Base-by-base conservation (phyloP, 2,329 filamentous ascomycete genomes). In the Taxawa tesnikishii region DNA sequence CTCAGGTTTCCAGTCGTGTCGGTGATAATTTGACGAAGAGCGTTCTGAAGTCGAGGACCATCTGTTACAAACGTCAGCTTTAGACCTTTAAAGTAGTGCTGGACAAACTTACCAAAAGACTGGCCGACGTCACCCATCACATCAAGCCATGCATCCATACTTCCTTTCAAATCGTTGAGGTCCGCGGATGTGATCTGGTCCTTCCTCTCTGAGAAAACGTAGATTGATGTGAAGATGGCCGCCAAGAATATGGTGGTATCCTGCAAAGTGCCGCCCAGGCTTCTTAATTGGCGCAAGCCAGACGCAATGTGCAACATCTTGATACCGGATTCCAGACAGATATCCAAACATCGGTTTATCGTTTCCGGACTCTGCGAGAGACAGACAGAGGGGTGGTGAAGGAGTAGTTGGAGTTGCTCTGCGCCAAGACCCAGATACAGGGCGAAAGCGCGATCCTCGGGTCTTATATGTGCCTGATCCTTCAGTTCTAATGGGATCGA, bases 201-300 rank as follows among this genome's bases (percentile, higher is more conserved):
- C 17, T 77, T 66, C 29, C 76, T 69, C 48, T 83, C 71, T 62
- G 74, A 82, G 34, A 76, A 68, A 2, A 73, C 71, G 28, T 80
- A 82, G 1, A 88, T 58, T 10, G 71, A 75, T 0, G 79, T 80
- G 44, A 84, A 82, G 35, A 83, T 75, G 15, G 79, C 79, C 26
- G 78, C 73, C 9, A 82, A 66, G 46, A 82, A 83, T 5, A 82
- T 68, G 0, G 80, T 76, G 29, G 74, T 67, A 29, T 79, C 77
- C 44, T 82, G 80, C 79, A 81, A 87, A 1, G 80, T 83, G 2
- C 79, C 82, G 47, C 88, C 82, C 4, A 87, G 58, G 27, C 73
- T 75, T 46, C 79, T 81, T 36, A 75, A 61, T 42, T 65, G 67
- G 36, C 72, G 68, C 29, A 87, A 55, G 32, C 72, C 62, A 14